Conservation (phyloP, 2,329 filamentous ascomycete genomes). For the Penicillium sp. region DNA sequence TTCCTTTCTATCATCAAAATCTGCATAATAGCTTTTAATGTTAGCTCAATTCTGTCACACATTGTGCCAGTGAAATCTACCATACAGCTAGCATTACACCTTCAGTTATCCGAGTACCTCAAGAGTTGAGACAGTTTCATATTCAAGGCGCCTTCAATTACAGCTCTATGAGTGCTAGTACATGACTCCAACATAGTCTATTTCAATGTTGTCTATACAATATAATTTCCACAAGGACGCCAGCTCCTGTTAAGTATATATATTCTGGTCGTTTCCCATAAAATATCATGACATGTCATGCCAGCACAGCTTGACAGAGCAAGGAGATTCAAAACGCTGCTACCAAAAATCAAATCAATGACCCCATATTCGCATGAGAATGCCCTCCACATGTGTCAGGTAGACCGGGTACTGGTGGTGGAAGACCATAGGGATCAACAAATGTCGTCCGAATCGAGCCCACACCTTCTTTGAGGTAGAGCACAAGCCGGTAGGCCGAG, state of each 20-base stretch:
- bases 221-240: conserved; percentile 5
- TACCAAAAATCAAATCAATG: conserved; percentile 2
- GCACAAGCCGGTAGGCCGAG: conserved; percentile 78
- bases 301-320: conserved; percentile 4
- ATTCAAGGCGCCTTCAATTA: neutral
- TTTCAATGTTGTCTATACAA: conserved; percentile 1
- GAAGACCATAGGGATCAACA: conserved; percentile 25
- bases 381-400: neutral
- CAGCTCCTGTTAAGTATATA: conserved; percentile 11
- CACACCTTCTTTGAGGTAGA: conserved; percentile 62
- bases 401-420: conserved; percentile 11
- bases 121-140: neutral
- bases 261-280: conserved; percentile 20
- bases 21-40: neutral
- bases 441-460: conserved; percentile 36
- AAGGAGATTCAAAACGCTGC: neutral
- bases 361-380: conserved; percentile 5
- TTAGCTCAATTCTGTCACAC: neutral
- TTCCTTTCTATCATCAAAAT: no score
- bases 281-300: conserved; percentile 11
- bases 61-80: neutral
- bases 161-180: neutral
- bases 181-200: neutral
- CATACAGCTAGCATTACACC: neutral
- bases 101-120: neutral